Evolutionary conservation across 768 basidiomycete species (phyloP).

Genomic region (Scleroderma bovista): DNA sequence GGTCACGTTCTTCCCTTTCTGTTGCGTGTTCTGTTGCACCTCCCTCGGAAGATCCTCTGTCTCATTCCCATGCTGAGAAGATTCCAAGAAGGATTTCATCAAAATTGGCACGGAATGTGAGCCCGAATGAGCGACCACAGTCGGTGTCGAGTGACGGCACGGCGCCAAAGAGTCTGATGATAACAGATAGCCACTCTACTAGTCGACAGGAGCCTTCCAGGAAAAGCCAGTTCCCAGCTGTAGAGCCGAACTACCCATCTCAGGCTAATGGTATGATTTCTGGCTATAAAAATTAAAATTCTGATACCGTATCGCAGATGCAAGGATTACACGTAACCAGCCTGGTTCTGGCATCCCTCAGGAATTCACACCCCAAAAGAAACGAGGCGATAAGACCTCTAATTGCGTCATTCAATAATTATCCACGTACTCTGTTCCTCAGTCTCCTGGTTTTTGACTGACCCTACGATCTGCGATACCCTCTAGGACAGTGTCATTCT

Average conservation of each 20-base stretch:
- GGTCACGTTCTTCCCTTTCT: slow-evolving; percentile 54
- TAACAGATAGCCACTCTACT: slow-evolving; percentile 42
- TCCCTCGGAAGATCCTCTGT: slow-evolving; percentile 23
- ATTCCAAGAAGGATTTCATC: slow-evolving; percentile 28
- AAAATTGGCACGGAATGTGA: slow-evolving; percentile 32
- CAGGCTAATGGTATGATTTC: slow-evolving; percentile 10
- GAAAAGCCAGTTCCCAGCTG: slow-evolving; percentile 31
- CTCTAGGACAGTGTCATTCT: not conserved
- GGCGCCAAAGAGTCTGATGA: slow-evolving; percentile 52
- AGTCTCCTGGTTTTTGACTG: not conserved
- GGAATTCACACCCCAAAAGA: slow-evolving; percentile 22
- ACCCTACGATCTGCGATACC: not conserved
- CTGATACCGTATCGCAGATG: slow-evolving; percentile 2
- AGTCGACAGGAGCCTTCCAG: slow-evolving; percentile 33
- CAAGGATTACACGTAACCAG: slow-evolving; percentile 4
- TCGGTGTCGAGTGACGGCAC: slow-evolving; percentile 61
- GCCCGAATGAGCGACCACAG: slow-evolving; percentile 42
- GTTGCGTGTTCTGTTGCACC: slow-evolving; percentile 30
- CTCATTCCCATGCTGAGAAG: slow-evolving; percentile 12
- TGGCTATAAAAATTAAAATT: slow-evolving; percentile 8
- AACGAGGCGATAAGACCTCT: slow-evolving; percentile 22
- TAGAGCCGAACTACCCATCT: slow-evolving; percentile 23
- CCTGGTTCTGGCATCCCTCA: slow-evolving; percentile 4
- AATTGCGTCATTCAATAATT: slow-evolving; percentile 24
- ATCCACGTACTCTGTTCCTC: not conserved